A percentile compares a stretch with the other conserved stretches of the same genome.
phyloP scores from a whole-genome alignment of 805 yeast genomes.

The Candida boidinii region DNA sequence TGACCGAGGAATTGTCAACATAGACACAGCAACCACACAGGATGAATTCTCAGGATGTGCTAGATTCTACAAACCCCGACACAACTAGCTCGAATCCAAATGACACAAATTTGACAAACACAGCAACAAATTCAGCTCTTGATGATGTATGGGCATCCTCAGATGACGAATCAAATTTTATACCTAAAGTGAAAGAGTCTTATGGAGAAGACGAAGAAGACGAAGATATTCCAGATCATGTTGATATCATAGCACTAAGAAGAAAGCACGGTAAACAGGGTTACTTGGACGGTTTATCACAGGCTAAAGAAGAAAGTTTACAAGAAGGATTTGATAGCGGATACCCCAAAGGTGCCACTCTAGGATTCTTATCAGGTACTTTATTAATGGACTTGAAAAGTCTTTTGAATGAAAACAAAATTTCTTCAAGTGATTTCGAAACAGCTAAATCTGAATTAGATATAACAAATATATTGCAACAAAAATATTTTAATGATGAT shows the following conservation, averaged over 20 bases:
- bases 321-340: constrained; percentile 81
- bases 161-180: constrained; percentile 22
- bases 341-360: constrained; percentile 61
- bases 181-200: constrained; percentile 21
- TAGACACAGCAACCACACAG: too few species aligned
- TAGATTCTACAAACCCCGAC: too few species aligned
- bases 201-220: constrained; percentile 25
- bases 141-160: constrained; percentile 27
- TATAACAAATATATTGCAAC: constrained; percentile 49
- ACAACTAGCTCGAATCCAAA: too few species aligned
- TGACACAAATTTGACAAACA: too few species aligned
- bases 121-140: neutral
- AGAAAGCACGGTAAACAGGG: constrained; percentile 73
- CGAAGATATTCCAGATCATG: constrained; percentile 17
- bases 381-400: constrained; percentile 41
- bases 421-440: constrained; percentile 9
- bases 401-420: constrained; percentile 3
- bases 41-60: too few species aligned
- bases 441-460: constrained; percentile 44
- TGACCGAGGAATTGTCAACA: too few species aligned
- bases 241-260: constrained; percentile 30
- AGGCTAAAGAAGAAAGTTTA: constrained; percentile 56
- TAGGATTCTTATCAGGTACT: constrained; percentile 62
- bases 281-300: constrained; percentile 69
- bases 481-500: constrained; percentile 43